Evolutionary conservation across 2,329 filamentous ascomycete genomes (phyloP), one percentile per base, ranked within the genome.

Genomic region (Fusarium irregulare): DNA sequence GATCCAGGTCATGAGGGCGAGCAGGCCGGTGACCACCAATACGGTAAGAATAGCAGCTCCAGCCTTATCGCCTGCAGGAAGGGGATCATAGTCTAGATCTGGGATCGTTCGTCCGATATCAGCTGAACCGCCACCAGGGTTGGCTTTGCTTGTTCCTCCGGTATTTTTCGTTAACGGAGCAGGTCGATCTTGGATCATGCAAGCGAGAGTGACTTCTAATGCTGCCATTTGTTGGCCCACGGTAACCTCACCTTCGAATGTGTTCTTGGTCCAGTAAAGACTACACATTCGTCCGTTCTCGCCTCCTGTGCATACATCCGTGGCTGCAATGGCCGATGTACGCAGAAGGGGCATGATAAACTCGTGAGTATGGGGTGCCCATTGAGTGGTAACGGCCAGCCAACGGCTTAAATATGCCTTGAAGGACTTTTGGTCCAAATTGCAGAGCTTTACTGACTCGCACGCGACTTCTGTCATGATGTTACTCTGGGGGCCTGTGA

Each of bases 171-270:
- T 87, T 42, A 85, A 79, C 1, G 85, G 84, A 2, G 79, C 76
- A 1, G 72, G 60, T 12, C 80, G 79, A 9, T 83, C 66, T 37
- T 82, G 72, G 51, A 91, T 86, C 76, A 90, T 82, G 72, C 88
- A 89, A 40, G 86, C 85, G 47, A 92, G 83, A 9, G 91, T 85
- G 12, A 91, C 83, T 73, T 92, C 88, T 76, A 92, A 81, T 4
- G 87, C 89, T 2, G 87, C 85, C 90, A 93, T 92, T 78, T 92
- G 89, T 77, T 92, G 89, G 7, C 91, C 91, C 4, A 92, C 86
- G 9, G 90, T 90, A 9, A 83, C 85, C 3, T 82, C 83, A 25
- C 87, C 87, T 75, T 92, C 89, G 78, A 85, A 91, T 11, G 78
- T 77, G 59, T 83, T 80, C 56, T 84, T 82, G 47, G 84, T 85